Evolutionary conservation across 495 filamentous ascomycete species (phyloP), one percentile per base, ranked within the genome.

Genomic region (Lasiosphaeria ovina): DNA sequence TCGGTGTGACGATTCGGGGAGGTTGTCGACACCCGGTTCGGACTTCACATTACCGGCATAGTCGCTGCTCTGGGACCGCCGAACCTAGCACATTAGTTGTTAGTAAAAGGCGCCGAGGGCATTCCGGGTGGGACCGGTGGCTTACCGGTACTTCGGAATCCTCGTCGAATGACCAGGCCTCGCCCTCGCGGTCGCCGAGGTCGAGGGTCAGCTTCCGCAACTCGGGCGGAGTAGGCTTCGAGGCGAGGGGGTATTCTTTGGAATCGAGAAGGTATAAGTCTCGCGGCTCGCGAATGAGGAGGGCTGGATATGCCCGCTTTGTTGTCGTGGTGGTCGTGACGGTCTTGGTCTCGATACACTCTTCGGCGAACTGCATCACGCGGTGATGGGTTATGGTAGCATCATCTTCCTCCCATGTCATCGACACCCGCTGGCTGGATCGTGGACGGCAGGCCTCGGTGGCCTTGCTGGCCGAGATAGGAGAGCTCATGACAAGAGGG

Each of bases 261-360:
- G 89, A 79, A 74, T 98, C 93, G 51, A 96, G 84, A 51, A 89
- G 84, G 47, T 81, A 74, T 14, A 92, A 77, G 31, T 89, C 84
- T 51, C 86, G 85, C 33, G 93, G 89, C 49, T 89, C 85, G 59
- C 84, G 86, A 64, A 97, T 83, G 52, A 89, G 72, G 11, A 98
- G 74, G 16, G 92, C 93, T 12, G 94, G 93, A 60, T 94, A 93
- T 5, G 85, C 86, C 38, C 91, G 88, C 24, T 94, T 97, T 0
- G 93, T 97, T 1, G 91, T 96, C 0, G 93, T 98, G 0, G 93
- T 98, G 0, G 94, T 97, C 4, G 93, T 98, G 61, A 97, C 87
- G 9, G 80, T 85, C 69, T 81, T 85, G n/a, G 81, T 83, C 69
- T 85, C 82, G 62, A 85, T 77, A 59, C 81, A 83, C 63, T 85